Conservation (phyloP, 495 filamentous ascomycete genomes). For the Oidiodendron maius region DNA sequence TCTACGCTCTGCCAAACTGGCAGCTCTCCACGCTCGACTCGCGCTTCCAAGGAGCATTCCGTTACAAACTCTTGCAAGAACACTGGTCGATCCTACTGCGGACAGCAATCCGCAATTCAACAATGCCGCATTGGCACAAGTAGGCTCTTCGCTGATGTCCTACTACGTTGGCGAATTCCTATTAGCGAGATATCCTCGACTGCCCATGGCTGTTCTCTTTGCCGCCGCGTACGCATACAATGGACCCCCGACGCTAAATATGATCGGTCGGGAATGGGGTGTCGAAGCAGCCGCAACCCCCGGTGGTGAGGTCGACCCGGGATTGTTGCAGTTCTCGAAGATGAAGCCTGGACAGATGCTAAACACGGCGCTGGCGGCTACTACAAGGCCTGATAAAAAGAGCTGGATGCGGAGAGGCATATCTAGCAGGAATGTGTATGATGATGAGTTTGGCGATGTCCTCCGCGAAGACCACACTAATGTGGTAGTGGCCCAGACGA, state of each 20-base stretch:
- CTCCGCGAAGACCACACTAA: slow-evolving; percentile 4
- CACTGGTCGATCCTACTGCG: slow-evolving; percentile 78
- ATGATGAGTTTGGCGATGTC: slow-evolving; percentile 70
- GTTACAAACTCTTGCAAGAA: slow-evolving; percentile 75
- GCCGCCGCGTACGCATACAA: slow-evolving; percentile 78
- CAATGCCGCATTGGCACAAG: slow-evolving; percentile 71
- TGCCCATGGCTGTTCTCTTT: slow-evolving; percentile 77
- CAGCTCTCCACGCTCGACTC: slow-evolving; percentile 88
- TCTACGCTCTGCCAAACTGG: slow-evolving; percentile 78
- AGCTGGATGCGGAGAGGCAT: slow-evolving; percentile 64
- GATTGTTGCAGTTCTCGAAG: slow-evolving; percentile 75
- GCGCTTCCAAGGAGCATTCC: slow-evolving; percentile 76
- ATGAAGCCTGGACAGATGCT: slow-evolving; percentile 46
- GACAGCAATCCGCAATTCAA: slow-evolving; percentile 71
- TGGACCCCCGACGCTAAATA: slow-evolving; percentile 61
- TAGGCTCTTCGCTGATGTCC: slow-evolving; percentile 76
- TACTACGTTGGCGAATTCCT: slow-evolving; percentile 86
- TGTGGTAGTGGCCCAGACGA: slow-evolving; percentile 18
- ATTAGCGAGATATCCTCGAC: slow-evolving; percentile 78
- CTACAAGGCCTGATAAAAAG: slow-evolving; percentile 35
- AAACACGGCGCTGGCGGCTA: slow-evolving; percentile 21
- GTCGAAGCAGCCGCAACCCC: slow-evolving; percentile 77
- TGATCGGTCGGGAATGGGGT: slow-evolving; percentile 79
- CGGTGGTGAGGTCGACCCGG: slow-evolving; percentile 87
- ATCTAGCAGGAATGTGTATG: slow-evolving; percentile 65